Percentiles rank a stretch among this genome's conserved stretches.
Conservation (phyloP, 2,329 filamentous ascomycete species). For the Fusarium armeniacum region DNA sequence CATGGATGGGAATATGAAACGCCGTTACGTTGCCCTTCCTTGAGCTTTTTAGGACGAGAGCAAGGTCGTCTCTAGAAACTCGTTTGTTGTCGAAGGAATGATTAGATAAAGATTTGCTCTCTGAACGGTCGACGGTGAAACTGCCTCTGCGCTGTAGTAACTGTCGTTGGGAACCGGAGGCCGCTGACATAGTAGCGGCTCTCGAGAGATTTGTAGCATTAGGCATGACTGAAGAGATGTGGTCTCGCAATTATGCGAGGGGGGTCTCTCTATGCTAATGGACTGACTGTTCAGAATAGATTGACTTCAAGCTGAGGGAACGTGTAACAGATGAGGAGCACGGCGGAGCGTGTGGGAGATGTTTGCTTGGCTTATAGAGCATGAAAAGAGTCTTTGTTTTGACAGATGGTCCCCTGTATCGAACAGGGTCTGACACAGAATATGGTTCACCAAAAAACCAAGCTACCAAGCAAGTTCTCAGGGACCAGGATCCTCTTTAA, state of each 20-base stretch:
- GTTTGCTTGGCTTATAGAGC: constrained; percentile 44
- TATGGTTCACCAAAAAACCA: constrained; percentile 45
- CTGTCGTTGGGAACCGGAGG: constrained; percentile 24
- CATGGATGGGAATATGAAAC: constrained; percentile 59
- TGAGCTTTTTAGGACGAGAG: constrained; percentile 49
- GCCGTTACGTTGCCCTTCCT: constrained; percentile 55
- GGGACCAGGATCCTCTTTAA: constrained; percentile 44
- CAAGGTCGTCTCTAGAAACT: constrained; percentile 61
- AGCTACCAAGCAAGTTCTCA: constrained; percentile 32
- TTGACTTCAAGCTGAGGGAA: constrained; percentile 32
- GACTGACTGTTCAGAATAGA: constrained; percentile 40
- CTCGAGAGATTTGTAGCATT: constrained; percentile 43
- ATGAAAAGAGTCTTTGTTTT: constrained; percentile 32
- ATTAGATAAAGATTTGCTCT: constrained; percentile 32
- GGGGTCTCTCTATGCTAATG: constrained; percentile 21
- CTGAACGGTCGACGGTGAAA: constrained; percentile 44
- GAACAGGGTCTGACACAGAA: constrained; percentile 51
- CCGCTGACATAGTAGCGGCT: constrained; percentile 46
- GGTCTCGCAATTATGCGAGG: constrained; percentile 33
- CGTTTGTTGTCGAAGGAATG: constrained; percentile 58
- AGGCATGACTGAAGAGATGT: constrained; percentile 38
- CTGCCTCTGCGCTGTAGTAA: constrained; percentile 43
- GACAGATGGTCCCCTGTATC: constrained; percentile 41
- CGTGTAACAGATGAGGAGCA: constrained; percentile 14
- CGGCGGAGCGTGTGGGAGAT: constrained; percentile 34